Percentiles rank a stretch among this genome's conserved stretches.
Evolutionary conservation across 2,329 filamentous ascomycete genomes (phyloP).

Genomic region (Clonostachys rosea): DNA sequence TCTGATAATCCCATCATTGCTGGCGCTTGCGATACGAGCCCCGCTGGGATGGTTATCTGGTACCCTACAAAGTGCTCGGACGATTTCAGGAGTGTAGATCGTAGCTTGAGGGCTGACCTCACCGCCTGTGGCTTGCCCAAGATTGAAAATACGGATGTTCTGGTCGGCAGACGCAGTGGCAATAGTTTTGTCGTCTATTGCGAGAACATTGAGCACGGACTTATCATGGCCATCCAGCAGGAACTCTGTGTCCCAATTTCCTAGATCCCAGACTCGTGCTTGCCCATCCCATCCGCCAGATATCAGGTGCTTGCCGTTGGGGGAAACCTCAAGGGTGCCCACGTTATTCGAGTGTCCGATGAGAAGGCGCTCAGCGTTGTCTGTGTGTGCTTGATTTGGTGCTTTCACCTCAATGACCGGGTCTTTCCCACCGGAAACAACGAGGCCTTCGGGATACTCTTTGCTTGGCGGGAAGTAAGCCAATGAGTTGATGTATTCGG

Average conservation of each 20-base stretch:
- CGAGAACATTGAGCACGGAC: conserved; percentile 88
- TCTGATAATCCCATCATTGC: conserved; percentile 86
- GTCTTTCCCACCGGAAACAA: conserved; percentile 87
- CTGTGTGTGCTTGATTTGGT: conserved; percentile 59
- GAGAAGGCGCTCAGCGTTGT: conserved; percentile 80
- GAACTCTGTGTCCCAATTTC: conserved; percentile 75
- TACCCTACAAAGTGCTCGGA: conserved; percentile 84
- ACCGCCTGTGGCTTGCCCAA: conserved; percentile 54
- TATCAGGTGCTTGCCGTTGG: conserved; percentile 68
- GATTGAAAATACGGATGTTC: conserved; percentile 77
- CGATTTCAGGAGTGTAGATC: conserved; percentile 70
- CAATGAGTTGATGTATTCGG: conserved; percentile 83
- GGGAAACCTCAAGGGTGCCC: conserved; percentile 76
- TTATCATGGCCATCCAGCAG: conserved; percentile 68
- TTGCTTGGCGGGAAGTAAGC: conserved; percentile 68
- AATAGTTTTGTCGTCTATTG: conserved; percentile 73
- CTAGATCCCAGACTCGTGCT: conserved; percentile 80
- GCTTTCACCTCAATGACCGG: conserved; percentile 87
- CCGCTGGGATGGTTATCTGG: conserved; percentile 71
- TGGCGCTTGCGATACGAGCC: conserved; percentile 90
- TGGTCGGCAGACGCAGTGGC: conserved; percentile 93
- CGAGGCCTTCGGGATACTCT: conserved; percentile 70
- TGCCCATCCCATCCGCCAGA: conserved; percentile 94
- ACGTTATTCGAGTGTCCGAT: conserved; percentile 86
- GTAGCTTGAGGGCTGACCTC: conserved; percentile 46